Evolutionary conservation across 345 rosid species (phyloP).

Genomic region (Linum trigynum): DNA sequence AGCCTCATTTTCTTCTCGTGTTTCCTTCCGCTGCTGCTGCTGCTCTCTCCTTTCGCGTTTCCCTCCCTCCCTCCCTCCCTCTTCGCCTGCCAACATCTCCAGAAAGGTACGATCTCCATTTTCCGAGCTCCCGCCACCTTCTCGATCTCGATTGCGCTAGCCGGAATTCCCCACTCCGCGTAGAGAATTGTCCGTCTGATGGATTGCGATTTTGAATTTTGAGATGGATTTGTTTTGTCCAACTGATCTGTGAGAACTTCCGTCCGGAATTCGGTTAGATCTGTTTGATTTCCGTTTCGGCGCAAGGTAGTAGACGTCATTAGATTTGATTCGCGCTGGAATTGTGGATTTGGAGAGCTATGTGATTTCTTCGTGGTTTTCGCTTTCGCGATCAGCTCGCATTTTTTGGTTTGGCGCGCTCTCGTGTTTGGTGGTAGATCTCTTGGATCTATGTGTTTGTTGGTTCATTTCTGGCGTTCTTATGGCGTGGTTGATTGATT

Average conservation of each 20-base stretch:
- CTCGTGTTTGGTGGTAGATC: not conserved
- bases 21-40: too few relatives aligned
- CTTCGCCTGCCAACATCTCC: conserved; percentile 2
- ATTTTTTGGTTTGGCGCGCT: not conserved
- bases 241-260: not conserved
- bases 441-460: not conserved
- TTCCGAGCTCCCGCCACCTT: not conserved
- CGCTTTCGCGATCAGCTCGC: not conserved
- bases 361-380: not conserved
- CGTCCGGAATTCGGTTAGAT: not conserved
- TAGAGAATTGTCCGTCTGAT: not conserved
- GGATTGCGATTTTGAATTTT: not conserved
- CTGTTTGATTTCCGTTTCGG: not conserved
- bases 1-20: not conserved
- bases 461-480: not conserved
- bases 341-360: not conserved
- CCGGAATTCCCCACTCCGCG: conserved; percentile 13
- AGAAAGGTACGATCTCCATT: not conserved
- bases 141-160: not conserved
- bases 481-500: conserved; percentile 3
- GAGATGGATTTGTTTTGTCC: not conserved
- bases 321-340: not conserved
- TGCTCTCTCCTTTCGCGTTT: not conserved
- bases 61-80: not conserved
- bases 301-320: too few relatives aligned